Percentiles rank a stretch among this genome's conserved stretches.
These are phyloP conservation scores for Plasmodium vinckei DNA, from an alignment of 169 alveolate genomes.

Conservation along the genomic window DNA sequence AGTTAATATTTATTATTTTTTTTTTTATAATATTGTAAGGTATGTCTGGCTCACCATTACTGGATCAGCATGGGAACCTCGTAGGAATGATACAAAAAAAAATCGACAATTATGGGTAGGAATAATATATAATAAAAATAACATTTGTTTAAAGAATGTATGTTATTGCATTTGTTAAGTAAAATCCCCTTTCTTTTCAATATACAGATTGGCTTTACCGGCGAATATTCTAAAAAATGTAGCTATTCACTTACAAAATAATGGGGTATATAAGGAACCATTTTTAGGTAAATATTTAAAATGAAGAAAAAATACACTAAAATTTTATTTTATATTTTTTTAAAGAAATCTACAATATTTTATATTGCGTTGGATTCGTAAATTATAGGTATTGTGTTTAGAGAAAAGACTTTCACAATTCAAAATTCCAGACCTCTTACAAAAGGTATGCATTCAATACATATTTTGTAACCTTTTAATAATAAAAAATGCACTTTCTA, in stretches of 20 bases:
- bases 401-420: conserved; percentile 9
- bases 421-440: not conserved
- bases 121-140: not conserved
- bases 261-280: conserved; percentile 60
- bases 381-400: conserved; percentile 50
- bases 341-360: not conserved
- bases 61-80: conserved; percentile 52
- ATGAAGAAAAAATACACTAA: not conserved
- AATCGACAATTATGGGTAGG: conserved; percentile 71
- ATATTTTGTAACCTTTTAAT: not conserved
- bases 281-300: conserved; percentile 40
- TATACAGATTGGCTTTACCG: conserved; percentile 54
- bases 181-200: not conserved
- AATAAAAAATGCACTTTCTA: too few species aligned
- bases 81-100: conserved; percentile 75
- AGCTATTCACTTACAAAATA: conserved; percentile 33
- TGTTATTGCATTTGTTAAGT: not conserved
- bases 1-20: not conserved
- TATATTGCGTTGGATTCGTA: not conserved
- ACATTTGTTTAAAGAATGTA: not conserved
- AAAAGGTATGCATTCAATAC: conserved; percentile 29
- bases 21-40: conserved; percentile 26
- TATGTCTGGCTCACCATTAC: conserved; percentile 71
- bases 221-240: conserved; percentile 45
- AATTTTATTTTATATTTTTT: not conserved